These are phyloP conservation scores for Primulina eburnea DNA, from an alignment of 257 asterid species.

Conservation along the genomic window DNA sequence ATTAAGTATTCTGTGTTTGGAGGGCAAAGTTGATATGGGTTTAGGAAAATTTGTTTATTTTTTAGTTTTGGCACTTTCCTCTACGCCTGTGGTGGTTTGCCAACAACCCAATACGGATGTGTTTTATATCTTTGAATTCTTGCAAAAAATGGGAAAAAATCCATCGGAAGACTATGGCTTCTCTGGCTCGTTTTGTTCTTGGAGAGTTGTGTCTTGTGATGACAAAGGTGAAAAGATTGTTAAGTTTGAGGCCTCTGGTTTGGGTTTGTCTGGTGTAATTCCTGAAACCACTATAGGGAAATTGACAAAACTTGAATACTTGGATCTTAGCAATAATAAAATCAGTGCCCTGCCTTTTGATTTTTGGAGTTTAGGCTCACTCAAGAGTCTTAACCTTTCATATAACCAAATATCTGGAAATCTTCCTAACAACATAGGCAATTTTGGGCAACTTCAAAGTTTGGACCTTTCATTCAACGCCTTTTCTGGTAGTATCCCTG, in stretches of 20 bases:
- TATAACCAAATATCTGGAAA: constrained; percentile 50
- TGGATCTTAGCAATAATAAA: constrained; percentile 83
- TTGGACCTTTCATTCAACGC: constrained; percentile 79
- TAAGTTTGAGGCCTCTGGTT: constrained; percentile 48
- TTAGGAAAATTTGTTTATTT: constrained; percentile 40
- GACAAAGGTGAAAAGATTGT: constrained; percentile 47
- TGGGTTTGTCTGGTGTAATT: constrained; percentile 71
- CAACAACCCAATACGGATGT: constrained; percentile 77
- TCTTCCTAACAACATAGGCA: constrained; percentile 72
- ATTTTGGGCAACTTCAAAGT: constrained; percentile 67
- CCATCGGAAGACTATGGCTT: constrained; percentile 37
- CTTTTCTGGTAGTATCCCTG: constrained; percentile 68
- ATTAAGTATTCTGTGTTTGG: constrained; percentile 16
- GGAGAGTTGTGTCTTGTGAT: constrained; percentile 82
- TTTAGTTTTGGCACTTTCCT: constrained; percentile 41
- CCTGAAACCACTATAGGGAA: constrained; percentile 90
- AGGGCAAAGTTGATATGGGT: constrained; percentile 48
- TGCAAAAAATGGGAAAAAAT: constrained; percentile 57
- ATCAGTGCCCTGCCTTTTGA: constrained; percentile 76
- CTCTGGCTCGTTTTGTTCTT: constrained; percentile 64
- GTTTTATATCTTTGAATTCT: constrained; percentile 58
- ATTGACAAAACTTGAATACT: constrained; percentile 51
- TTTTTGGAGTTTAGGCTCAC: constrained; percentile 86
- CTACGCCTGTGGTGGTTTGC: constrained; percentile 42
- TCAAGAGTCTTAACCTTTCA: constrained; percentile 66